A percentile compares a stretch with the other conserved stretches of the same genome.
These are phyloP conservation scores for Paratinospora sagittata DNA, from an alignment of 164 flowering plant species.

Conservation along the genomic window DNA sequence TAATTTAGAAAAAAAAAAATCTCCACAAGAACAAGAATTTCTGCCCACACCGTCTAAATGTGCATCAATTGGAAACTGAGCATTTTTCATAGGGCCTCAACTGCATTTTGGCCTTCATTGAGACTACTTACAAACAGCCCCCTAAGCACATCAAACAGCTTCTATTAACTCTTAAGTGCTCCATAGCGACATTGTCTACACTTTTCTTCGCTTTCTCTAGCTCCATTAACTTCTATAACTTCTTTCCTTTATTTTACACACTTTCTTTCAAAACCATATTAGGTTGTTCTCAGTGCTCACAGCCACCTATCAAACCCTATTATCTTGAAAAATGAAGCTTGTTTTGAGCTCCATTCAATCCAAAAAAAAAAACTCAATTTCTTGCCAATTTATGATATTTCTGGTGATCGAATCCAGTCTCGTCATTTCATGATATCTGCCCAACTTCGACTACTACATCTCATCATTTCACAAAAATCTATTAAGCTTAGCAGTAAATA, in stretches of 20 bases:
- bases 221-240: not conserved
- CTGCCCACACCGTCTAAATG: not conserved
- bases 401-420: not conserved
- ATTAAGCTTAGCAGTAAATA: not conserved
- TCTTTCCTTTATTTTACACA: not conserved
- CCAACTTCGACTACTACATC: not conserved
- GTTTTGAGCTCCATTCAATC: not conserved
- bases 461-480: not conserved
- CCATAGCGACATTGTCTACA: not conserved
- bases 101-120: not conserved
- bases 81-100: not conserved
- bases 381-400: not conserved
- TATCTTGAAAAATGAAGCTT: not conserved
- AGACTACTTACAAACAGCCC: not conserved
- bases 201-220: not conserved
- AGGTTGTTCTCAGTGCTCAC: not conserved
- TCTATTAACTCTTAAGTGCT: not conserved
- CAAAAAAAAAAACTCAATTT: not conserved
- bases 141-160: not conserved
- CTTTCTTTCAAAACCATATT: not conserved
- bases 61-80: not conserved
- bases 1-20: not conserved
- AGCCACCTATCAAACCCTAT: not conserved
- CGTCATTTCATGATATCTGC: not conserved
- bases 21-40: not conserved